Evolutionary conservation across 75 land plant species (phyloP).

Genomic region (Cunninghamia lanceolata): DNA sequence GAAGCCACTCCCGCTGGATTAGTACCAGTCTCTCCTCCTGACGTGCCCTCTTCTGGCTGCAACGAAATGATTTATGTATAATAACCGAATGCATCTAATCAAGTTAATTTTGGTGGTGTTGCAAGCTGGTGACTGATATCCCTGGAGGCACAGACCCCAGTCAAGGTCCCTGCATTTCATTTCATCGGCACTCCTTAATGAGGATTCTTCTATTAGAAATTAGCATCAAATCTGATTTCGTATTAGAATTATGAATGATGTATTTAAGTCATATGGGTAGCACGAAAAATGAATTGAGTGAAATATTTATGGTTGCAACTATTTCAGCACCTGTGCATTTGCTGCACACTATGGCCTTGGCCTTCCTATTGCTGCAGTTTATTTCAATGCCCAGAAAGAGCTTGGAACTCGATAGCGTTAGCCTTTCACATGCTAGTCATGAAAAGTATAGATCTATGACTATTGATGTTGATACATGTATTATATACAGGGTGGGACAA

Average conservation of each 20-base stretch:
- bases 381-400: slow-evolving; percentile 85
- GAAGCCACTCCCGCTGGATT: no score
- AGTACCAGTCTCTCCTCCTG: no score
- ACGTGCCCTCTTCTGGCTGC: no score
- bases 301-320: slow-evolving; percentile 14
- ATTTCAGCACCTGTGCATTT: slow-evolving; percentile 69
- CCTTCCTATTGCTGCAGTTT: slow-evolving; percentile 68
- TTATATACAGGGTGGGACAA: background rate
- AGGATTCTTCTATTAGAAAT: no score
- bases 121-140: slow-evolving; percentile 78
- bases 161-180: slow-evolving; percentile 25
- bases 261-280: no score
- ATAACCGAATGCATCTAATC: no score
- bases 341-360: slow-evolving; percentile 48
- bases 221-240: no score
- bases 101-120: background rate
- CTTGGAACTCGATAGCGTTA: slow-evolving; percentile 36
- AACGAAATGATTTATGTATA: no score
- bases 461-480: background rate
- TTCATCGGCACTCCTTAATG: no score
- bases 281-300: no score
- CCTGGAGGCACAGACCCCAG: slow-evolving; percentile 53
- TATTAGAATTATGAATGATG: no score
- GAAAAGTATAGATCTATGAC: background rate
- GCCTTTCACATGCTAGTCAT: background rate